phyloP scores from a whole-genome alignment of 2,329 filamentous ascomycete species.

The Keithomyces neogunnii region DNA sequence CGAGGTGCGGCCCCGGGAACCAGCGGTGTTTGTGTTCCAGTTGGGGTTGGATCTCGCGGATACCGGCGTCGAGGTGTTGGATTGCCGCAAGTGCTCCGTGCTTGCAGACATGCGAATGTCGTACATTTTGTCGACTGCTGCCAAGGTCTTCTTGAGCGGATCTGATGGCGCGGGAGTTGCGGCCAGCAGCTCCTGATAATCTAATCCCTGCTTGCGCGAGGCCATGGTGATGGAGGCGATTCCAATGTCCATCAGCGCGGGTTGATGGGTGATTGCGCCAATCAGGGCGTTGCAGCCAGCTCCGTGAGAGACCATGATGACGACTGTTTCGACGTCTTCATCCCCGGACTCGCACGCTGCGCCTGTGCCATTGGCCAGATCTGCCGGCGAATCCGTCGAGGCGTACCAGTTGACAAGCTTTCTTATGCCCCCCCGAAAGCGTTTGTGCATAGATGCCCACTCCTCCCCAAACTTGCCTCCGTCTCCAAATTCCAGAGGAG shows the following conservation, averaged over 20 bases:
- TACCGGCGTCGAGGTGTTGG: slow-evolving; percentile 25
- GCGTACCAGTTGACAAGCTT: slow-evolving; percentile 78
- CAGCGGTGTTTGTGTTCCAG: slow-evolving; percentile 14
- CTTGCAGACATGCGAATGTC: slow-evolving; percentile 69
- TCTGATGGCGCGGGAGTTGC: slow-evolving; percentile 14
- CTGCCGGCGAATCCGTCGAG: slow-evolving; percentile 41
- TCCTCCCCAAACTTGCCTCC: slow-evolving; percentile 87
- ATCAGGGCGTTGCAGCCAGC: slow-evolving; percentile 95
- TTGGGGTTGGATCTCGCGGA: slow-evolving; percentile 25
- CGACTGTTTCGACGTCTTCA: slow-evolving; percentile 63
- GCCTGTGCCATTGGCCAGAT: slow-evolving; percentile 33
- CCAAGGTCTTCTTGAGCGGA: slow-evolving; percentile 18
- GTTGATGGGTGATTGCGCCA: slow-evolving; percentile 82
- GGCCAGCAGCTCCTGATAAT: slow-evolving; percentile 26
- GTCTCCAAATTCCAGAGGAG: slow-evolving; percentile 72
- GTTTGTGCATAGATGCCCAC: slow-evolving; percentile 90
- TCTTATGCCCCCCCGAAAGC: slow-evolving; percentile 73
- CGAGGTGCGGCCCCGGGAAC: slow-evolving; percentile 27
- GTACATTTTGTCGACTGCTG: slow-evolving; percentile 53
- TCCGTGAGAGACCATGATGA: slow-evolving; percentile 87
- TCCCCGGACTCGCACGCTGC: slow-evolving; percentile 37
- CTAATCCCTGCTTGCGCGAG: slow-evolving; percentile 45
- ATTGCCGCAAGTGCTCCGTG: slow-evolving; percentile 57
- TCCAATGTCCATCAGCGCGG: slow-evolving; percentile 81
- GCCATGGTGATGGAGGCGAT: slow-evolving; percentile 91